A percentile compares a stretch with the other conserved stretches of the same genome.
These are phyloP conservation scores for Clavispora asparagi DNA, from an alignment of 805 yeast genomes.

Conservation along the genomic window DNA sequence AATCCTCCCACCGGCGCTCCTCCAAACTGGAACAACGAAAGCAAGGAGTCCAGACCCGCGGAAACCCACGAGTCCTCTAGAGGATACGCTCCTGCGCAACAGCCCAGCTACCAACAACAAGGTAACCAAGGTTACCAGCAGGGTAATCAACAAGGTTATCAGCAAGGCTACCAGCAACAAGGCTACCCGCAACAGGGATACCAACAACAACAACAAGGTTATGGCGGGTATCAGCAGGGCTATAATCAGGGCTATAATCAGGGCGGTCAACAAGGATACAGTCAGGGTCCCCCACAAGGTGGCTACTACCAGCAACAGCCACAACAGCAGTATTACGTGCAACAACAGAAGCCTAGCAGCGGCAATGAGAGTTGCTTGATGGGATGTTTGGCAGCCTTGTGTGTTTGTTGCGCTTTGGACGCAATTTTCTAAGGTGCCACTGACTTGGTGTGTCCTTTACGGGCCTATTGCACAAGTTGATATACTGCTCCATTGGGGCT, in stretches of 20 bases:
- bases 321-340: conserved; percentile 38
- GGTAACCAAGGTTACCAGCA: conserved; percentile 13
- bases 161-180: conserved; percentile 8
- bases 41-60: conserved; percentile 13
- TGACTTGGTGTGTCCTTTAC: not conserved
- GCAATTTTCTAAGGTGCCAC: conserved; percentile 15
- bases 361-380: conserved; percentile 31
- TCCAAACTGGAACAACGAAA: conserved; percentile 19
- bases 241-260: conserved; percentile 13
- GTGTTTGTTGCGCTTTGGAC: conserved; percentile 33
- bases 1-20: conserved; percentile 26
- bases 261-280: conserved; percentile 20
- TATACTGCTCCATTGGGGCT: no score
- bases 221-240: conserved; percentile 15
- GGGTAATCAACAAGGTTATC: not conserved
- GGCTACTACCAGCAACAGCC: conserved; percentile 35
- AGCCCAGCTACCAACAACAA: conserved; percentile 11
- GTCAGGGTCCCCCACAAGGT: conserved; percentile 13
- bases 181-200: conserved; percentile 13
- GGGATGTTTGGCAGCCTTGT: conserved; percentile 37
- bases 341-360: conserved; percentile 28
- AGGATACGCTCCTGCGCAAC: conserved; percentile 17
- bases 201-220: conserved; percentile 9
- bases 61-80: conserved; percentile 12
- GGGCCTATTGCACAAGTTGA: no score